Evolutionary conservation across 805 yeast species (phyloP).

Genomic region (Alloascoidea hylecoeti): DNA sequence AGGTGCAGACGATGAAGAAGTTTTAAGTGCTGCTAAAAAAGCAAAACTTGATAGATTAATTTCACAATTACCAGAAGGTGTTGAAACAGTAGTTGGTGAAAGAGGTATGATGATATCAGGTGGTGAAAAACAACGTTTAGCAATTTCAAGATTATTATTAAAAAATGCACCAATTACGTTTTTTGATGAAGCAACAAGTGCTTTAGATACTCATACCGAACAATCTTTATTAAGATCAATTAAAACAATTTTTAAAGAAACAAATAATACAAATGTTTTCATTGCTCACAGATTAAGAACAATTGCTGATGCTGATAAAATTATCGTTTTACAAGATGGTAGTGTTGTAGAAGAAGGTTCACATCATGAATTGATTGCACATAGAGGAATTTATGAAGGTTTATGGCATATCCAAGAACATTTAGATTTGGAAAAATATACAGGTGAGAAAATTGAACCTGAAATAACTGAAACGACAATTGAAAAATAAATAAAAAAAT

Average conservation of each 20-base stretch:
- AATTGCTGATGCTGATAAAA: constrained; percentile 87
- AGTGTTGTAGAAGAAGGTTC: constrained; percentile 78
- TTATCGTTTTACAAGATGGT: constrained; percentile 75
- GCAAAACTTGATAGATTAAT: constrained; percentile 60
- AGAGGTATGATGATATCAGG: constrained; percentile 98
- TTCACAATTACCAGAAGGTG: constrained; percentile 67
- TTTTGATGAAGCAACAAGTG: constrained; percentile 78
- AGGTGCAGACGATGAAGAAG: constrained; percentile 59
- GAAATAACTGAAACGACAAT: background rate
- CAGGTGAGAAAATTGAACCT: constrained; percentile 19
- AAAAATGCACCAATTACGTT: constrained; percentile 83
- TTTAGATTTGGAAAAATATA: constrained; percentile 32
- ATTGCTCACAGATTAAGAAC: constrained; percentile 93
- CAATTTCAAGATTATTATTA: constrained; percentile 80
- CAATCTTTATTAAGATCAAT: constrained; percentile 70
- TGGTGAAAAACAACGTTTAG: constrained; percentile 95
- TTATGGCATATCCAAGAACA: constrained; percentile 92
- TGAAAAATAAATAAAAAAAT: no score
- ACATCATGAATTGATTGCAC: constrained; percentile 47
- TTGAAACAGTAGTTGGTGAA: constrained; percentile 84
- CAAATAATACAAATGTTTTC: constrained; percentile 61
- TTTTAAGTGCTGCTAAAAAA: constrained; percentile 42
- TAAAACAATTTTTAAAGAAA: constrained; percentile 42
- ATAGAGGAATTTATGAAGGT: constrained; percentile 54
- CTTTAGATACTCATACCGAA: constrained; percentile 93